These are phyloP conservation scores for Apiotrichum laibachii DNA, from an alignment of 1,284 basidiomycete species.

Conservation along the genomic window DNA sequence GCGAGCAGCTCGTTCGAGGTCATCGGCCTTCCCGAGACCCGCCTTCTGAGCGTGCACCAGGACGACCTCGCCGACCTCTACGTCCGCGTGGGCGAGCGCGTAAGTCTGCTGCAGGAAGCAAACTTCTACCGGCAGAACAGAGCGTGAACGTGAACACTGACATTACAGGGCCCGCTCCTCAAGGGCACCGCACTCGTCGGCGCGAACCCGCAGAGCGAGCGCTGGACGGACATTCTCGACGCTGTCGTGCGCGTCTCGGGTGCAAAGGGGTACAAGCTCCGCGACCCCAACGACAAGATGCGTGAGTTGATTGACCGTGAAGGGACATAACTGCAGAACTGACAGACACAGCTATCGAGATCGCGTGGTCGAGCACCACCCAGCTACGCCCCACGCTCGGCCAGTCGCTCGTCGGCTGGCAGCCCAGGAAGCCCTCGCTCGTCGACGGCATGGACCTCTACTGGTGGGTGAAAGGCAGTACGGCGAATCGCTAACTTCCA, in stretches of 20 bases:
- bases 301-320: neutral
- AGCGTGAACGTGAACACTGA: neutral
- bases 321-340: constrained; percentile 18
- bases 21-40: constrained; percentile 51
- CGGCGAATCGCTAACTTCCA: neutral
- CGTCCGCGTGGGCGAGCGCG: constrained; percentile 53
- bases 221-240: constrained; percentile 54
- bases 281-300: constrained; percentile 20
- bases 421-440: constrained; percentile 54
- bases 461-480: constrained; percentile 28
- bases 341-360: constrained; percentile 43
- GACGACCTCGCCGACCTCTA: constrained; percentile 59
- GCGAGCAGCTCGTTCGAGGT: constrained; percentile 50
- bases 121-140: too few species aligned
- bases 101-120: constrained; percentile 23
- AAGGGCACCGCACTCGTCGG: constrained; percentile 56
- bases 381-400: constrained; percentile 54
- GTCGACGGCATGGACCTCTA: constrained; percentile 56
- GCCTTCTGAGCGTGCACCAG: constrained; percentile 55
- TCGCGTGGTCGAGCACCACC: constrained; percentile 22
- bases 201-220: constrained; percentile 55
- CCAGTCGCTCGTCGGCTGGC: constrained; percentile 56
- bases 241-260: constrained; percentile 54
- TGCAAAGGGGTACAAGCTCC: constrained; percentile 29
- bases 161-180: constrained; percentile 41